A percentile compares a stretch with the other conserved stretches of the same genome.
Conservation (phyloP, 2,329 filamentous ascomycete genomes). For the Xylaria sp. region DNA sequence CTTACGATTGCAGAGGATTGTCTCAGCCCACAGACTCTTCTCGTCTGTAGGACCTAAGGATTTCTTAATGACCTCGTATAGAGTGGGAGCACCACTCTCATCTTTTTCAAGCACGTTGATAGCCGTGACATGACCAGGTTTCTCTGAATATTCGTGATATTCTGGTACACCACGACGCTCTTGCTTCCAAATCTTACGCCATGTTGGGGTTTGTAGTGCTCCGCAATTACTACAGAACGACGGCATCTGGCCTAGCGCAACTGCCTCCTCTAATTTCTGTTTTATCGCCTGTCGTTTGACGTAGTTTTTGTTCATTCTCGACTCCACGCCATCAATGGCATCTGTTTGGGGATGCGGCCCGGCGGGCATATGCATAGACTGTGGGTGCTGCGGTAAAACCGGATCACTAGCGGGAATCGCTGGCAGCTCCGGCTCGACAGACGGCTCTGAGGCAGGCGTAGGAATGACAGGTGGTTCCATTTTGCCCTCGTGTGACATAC, state of each 20-base stretch:
- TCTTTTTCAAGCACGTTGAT: conserved; percentile 72
- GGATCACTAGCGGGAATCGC: conserved; percentile 56
- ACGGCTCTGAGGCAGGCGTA: conserved; percentile 29
- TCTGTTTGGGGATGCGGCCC: conserved; percentile 53
- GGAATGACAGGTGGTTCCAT: conserved; percentile 34
- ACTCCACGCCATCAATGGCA: conserved; percentile 39
- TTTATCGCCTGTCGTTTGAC: conserved; percentile 68
- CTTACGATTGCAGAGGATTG: conserved; percentile 86
- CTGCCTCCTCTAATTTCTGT: conserved; percentile 64
- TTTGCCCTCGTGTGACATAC: conserved; percentile 1
- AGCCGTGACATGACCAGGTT: conserved; percentile 74
- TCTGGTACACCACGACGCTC: conserved; percentile 72
- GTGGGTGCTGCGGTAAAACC: conserved; percentile 40
- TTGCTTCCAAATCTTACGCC: conserved; percentile 91
- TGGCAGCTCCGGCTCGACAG: conserved; percentile 41
- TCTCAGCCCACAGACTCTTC: conserved; percentile 70
- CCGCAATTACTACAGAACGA: conserved; percentile 92
- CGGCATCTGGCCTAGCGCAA: conserved; percentile 83
- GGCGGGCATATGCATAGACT: conserved; percentile 46
- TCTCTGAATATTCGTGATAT: conserved; percentile 73
- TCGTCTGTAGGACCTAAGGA: conserved; percentile 66
- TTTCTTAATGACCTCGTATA: conserved; percentile 82
- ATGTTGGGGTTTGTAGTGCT: conserved; percentile 93
- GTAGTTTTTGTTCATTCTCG: conserved; percentile 65
- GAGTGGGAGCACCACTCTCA: conserved; percentile 63